Evolutionary conservation across 2,329 filamentous ascomycete species (phyloP).

Genomic region (Aspergillus tubingensis): DNA sequence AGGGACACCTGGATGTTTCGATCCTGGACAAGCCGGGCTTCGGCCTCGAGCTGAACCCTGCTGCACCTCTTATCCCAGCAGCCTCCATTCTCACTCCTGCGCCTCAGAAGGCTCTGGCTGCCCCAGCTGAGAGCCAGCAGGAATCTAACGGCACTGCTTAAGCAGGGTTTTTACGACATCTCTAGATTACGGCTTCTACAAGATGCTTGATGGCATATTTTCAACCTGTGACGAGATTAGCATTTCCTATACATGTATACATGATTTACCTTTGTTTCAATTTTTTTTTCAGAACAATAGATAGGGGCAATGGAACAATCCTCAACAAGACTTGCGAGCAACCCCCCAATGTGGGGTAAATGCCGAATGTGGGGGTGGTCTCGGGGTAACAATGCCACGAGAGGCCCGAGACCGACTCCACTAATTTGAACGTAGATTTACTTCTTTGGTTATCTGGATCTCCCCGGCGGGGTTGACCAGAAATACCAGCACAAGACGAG

Average conservation of each 20-base stretch:
- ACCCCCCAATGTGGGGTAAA: constrained; percentile 20
- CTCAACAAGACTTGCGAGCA: background rate
- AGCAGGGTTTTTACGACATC: background rate
- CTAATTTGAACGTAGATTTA: background rate
- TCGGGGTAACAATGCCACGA: constrained; percentile 38
- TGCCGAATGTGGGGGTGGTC: constrained; percentile 13
- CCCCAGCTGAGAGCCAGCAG: constrained; percentile 29
- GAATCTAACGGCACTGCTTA: constrained; percentile 24
- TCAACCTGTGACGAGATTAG: background rate
- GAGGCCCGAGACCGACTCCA: constrained; percentile 22
- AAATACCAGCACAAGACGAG: background rate
- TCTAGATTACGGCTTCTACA: background rate
- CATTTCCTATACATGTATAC: constrained; percentile 9
- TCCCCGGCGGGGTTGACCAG: background rate
- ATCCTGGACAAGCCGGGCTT: constrained; percentile 89
- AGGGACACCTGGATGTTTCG: constrained; percentile 77
- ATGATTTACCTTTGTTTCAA: constrained; percentile 6
- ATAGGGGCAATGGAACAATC: background rate
- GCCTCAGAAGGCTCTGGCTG: constrained; percentile 51
- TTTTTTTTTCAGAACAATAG: background rate
- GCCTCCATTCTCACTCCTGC: constrained; percentile 70
- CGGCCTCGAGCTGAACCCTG: constrained; percentile 81
- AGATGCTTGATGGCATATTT: constrained; percentile 10
- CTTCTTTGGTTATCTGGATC: background rate
- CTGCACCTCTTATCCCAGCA: constrained; percentile 76